Conservation (phyloP, 116 monocot genomes). For the Phalaenopsis hybrid region DNA sequence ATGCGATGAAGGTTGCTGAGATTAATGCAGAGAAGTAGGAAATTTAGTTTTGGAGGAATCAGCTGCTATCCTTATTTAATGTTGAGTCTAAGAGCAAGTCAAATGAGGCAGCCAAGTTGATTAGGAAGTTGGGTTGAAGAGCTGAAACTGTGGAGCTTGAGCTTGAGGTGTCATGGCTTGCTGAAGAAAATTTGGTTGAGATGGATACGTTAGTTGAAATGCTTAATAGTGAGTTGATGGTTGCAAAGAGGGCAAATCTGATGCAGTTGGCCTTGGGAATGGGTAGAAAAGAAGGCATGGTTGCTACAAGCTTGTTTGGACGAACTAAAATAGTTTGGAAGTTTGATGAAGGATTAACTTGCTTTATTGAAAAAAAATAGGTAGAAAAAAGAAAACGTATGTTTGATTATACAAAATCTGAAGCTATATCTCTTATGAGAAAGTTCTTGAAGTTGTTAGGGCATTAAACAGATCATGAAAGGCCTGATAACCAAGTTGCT, state of each 20-base stretch:
- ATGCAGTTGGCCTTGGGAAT: slow-evolving; percentile 32
- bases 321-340: slow-evolving; percentile 38
- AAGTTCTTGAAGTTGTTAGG: slow-evolving; percentile 40
- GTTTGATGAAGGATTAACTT: slow-evolving; percentile 34
- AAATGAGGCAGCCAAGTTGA: slow-evolving; percentile 30
- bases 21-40: slow-evolving; percentile 66
- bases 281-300: slow-evolving; percentile 61
- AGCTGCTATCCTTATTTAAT: slow-evolving; percentile 30
- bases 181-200: slow-evolving; percentile 37
- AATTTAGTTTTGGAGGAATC: slow-evolving; percentile 33
- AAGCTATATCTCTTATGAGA: slow-evolving; percentile 18
- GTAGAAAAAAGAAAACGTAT: slow-evolving; percentile 18
- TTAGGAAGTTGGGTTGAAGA: slow-evolving; percentile 41
- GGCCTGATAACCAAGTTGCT: slow-evolving; percentile 29
- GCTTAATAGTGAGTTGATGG: slow-evolving; percentile 42
- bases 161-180: slow-evolving; percentile 34
- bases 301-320: slow-evolving; percentile 34
- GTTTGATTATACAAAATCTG: slow-evolving; percentile 16
- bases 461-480: slow-evolving; percentile 36
- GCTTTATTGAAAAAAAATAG: slow-evolving; percentile 15
- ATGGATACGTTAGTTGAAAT: slow-evolving; percentile 41
- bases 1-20: slow-evolving; percentile 61
- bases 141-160: slow-evolving; percentile 31
- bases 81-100: slow-evolving; percentile 35
- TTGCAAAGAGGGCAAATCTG: slow-evolving; percentile 48